A percentile compares a stretch with the other conserved stretches of the same genome.
Evolutionary conservation across 495 filamentous ascomycete genomes (phyloP).

Genomic region (Penicillium daleae): DNA sequence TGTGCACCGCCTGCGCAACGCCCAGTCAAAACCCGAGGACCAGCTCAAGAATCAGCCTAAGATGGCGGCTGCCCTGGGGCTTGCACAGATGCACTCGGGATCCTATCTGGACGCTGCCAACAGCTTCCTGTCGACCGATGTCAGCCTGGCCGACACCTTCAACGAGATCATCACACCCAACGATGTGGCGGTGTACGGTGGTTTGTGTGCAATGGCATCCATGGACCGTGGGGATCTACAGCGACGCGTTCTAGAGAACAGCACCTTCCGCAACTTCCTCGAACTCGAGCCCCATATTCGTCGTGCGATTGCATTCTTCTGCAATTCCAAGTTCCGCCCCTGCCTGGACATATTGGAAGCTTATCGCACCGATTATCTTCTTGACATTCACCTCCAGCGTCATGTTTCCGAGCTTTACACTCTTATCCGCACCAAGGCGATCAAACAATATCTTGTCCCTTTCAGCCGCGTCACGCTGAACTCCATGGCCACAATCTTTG

Average conservation of each 20-base stretch:
- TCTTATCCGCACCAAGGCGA: slow-evolving; percentile 82
- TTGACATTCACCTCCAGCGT: slow-evolving; percentile 84
- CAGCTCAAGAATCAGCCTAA: slow-evolving; percentile 65
- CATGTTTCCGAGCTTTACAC: slow-evolving; percentile 72
- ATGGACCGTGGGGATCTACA: slow-evolving; percentile 83
- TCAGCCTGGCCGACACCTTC: slow-evolving; percentile 58
- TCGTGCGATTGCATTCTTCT: slow-evolving; percentile 85
- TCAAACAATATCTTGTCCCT: slow-evolving; percentile 85
- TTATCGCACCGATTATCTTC: slow-evolving; percentile 81
- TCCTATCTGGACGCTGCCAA: slow-evolving; percentile 74
- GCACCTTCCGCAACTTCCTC: slow-evolving; percentile 80
- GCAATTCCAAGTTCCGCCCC: slow-evolving; percentile 80
- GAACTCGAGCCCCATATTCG: slow-evolving; percentile 95
- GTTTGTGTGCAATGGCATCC: slow-evolving; percentile 84
- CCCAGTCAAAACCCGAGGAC: slow-evolving; percentile 62
- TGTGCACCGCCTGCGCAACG: slow-evolving; percentile 64
- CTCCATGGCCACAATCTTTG: slow-evolving; percentile 69
- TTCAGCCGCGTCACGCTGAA: slow-evolving; percentile 75
- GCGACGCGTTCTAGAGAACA: slow-evolving; percentile 73
- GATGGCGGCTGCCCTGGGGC: slow-evolving; percentile 66
- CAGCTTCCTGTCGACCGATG: slow-evolving; percentile 65
- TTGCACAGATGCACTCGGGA: slow-evolving; percentile 68
- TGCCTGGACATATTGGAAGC: slow-evolving; percentile 82
- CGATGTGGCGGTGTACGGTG: slow-evolving; percentile 91
- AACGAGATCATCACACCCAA: slow-evolving; percentile 79